Evolutionary conservation across 2,329 filamentous ascomycete genomes (phyloP), one percentile per base, ranked within the genome.

Genomic region (Calonectria hongkongensis): DNA sequence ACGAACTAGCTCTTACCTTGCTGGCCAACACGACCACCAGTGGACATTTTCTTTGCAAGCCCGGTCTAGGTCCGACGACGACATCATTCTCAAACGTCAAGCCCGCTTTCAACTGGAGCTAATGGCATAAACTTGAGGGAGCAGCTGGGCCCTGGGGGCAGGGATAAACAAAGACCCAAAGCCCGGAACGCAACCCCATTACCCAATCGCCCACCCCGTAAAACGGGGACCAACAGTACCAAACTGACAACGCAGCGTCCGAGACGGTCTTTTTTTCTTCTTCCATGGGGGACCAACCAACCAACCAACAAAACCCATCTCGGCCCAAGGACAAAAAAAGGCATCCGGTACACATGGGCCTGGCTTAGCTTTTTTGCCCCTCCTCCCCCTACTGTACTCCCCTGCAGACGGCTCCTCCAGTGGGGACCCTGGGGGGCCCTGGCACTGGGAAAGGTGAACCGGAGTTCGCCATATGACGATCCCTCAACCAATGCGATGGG

Each of bases 401-500:
- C 30, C 30, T 33, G 36, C 30, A 39, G 27, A 33, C 27, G 45
- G 45, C 45, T 65, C 45, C 62, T 50, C 33, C 60, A 50, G 12
- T 36, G 33, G 4, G 43, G 60, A 18, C 43, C 30, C 15, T 13
- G 62, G 21, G 21, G 21, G 21, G 36, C 43, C 62, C 62, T 27
- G 54, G 54, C 16, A 39, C 54, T 58, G 54, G 54, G 54, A 60
- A 41, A 39, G 54, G 54, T 60, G 54, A 60, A 60, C 54, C 54
- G 36, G 54, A 60, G 54, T 60, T 60, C 54, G 54, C 54, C 54
- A 58, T 58, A 12, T 21, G 54, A 10, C 54, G 54, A 60, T 60
- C 54, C 54, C 54, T 41, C 54, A 60, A 60, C 54, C 54, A 60
- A 60, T 60, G 36, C 54, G 21, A 41, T 60, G 33, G 13, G n/a